These are phyloP conservation scores for Fraxinus velutina DNA, from an alignment of 305 asterid species.

Conservation along the genomic window DNA sequence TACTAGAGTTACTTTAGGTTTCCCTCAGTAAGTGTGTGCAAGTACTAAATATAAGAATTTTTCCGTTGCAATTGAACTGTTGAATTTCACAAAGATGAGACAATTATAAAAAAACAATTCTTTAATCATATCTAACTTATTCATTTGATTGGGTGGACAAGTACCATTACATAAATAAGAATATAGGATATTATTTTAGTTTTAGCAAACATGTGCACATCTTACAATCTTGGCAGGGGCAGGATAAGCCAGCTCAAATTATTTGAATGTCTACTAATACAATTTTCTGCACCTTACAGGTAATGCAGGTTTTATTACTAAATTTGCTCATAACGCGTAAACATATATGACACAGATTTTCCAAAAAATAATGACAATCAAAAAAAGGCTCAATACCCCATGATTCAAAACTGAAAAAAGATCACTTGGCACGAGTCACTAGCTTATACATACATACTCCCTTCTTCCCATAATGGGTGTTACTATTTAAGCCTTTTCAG, in stretches of 20 bases:
- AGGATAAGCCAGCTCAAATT: background rate
- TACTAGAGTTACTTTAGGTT: background rate
- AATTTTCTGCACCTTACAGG: background rate
- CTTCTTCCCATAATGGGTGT: background rate
- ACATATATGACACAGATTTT: background rate
- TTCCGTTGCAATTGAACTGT: background rate
- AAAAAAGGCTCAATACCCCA: background rate
- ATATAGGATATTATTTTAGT: background rate
- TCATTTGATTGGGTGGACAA: background rate
- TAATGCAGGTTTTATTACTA: background rate
- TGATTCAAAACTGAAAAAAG: background rate
- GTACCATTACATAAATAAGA: background rate
- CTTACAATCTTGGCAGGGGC: background rate
- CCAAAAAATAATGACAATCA: background rate
- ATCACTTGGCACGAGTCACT: background rate
- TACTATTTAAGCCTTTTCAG: background rate
- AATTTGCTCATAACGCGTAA: background rate
- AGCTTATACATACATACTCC: background rate
- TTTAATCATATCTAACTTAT: background rate
- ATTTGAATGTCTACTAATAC: background rate
- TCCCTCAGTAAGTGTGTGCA: background rate
- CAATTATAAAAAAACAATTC: background rate
- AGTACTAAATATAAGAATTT: background rate
- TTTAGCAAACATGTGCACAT: background rate
- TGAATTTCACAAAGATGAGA: background rate